Base-by-base conservation (phyloP, 768 basidiomycete species). In the Leccinum disarticulatum region DNA sequence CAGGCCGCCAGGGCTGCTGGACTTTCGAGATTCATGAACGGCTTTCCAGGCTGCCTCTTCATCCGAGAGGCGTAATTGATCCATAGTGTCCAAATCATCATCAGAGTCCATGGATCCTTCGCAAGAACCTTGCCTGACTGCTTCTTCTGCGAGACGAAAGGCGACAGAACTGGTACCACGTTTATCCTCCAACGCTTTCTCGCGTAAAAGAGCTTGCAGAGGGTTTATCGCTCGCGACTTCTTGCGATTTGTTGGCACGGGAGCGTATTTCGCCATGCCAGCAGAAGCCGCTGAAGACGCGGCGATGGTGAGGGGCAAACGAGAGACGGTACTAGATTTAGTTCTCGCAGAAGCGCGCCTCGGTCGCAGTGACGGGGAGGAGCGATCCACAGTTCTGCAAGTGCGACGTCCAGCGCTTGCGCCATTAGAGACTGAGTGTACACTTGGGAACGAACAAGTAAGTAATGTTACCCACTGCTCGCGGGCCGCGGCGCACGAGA, bases 121-220 rank as follows among this genome's bases (percentile, higher is more conserved):
- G 3, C 63, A 54, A 43, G 70, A 70, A 55, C 68, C 76, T 54
- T 73, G 71, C 38, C 65, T 70, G 4, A 78, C 58, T 13, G 75
- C 75, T 46, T 66, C 70, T 62, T 85, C 83, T 14, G 84, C 85
- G 14, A 68, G 78, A 60, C 70, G 74, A 55, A 83, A 66, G 8
- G 79, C 82, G 8, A 77, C 72, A 14, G 51, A 70, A 47, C 78
- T 79, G 28, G 77, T 74, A 14, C 74, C 73, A 22, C 63, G 74
- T 46, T 63, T 69, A 6, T 74, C 63, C 48, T 66, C 65, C 27
- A 66, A 47, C 17, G 63, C 61, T 66, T 84, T 87, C 70, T 87
- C 85, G 61, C 77, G 81, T 41, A 87, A 68, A 31, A 87, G 77
- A 2, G 74, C 78, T 52, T 77, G 79, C 22, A 89, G 75, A 10